Evolutionary conservation across 306 rosid genomes (phyloP).

Genomic region (Rubus parviflorus): DNA sequence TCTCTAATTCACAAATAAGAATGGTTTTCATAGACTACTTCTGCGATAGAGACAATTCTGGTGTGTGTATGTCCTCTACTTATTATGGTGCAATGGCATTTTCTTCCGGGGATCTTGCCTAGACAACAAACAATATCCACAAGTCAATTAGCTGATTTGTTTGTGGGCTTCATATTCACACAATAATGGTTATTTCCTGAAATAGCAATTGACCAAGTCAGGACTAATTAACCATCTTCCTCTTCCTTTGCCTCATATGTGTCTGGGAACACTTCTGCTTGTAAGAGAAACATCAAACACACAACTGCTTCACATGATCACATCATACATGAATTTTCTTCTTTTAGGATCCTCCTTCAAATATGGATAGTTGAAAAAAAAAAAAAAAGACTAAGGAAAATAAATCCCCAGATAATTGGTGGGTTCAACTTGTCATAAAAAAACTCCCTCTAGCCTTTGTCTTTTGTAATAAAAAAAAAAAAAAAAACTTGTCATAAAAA

Average conservation of each 20-base stretch:
- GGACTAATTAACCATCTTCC: constrained; percentile 12
- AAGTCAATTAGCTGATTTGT: constrained; percentile 22
- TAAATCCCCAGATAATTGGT: too few species aligned
- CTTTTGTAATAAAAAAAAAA: too few species aligned
- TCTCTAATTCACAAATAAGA: constrained; percentile 13
- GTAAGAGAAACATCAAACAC: neutral
- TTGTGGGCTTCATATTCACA: constrained; percentile 40
- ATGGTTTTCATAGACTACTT: constrained; percentile 13
- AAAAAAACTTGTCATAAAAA: too few species aligned
- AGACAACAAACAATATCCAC: constrained; percentile 33
- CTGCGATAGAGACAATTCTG: constrained; percentile 20
- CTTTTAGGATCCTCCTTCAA: constrained; percentile 4
- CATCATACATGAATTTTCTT: neutral
- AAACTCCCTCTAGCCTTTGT: too few species aligned
- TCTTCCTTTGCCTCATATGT: neutral
- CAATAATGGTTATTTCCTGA: constrained; percentile 16
- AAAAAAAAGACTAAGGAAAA: too few species aligned
- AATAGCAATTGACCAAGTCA: constrained; percentile 51
- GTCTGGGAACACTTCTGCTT: constrained; percentile 15
- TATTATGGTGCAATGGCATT: constrained; percentile 24
- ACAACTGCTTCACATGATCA: neutral
- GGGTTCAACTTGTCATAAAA: too few species aligned
- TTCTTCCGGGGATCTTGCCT: constrained; percentile 42
- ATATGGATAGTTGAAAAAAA: too few species aligned
- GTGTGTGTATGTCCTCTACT: constrained; percentile 25